These are phyloP conservation scores for Neophaeococcomyces aloes DNA, from an alignment of 2,329 filamentous ascomycete genomes.

Conservation along the genomic window DNA sequence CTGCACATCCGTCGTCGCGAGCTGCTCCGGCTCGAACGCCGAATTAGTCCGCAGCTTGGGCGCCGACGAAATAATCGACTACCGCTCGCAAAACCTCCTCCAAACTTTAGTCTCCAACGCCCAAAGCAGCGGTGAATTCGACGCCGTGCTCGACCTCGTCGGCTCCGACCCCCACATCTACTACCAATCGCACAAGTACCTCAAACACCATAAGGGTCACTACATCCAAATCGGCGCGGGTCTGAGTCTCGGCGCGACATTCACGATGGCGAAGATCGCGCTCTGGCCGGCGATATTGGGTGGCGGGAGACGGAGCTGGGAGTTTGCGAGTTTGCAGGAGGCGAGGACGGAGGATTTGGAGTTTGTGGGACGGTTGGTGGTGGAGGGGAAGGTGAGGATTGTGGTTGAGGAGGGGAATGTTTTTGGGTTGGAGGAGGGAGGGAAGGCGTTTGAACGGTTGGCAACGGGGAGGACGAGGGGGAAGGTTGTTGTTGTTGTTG, in stretches of 20 bases:
- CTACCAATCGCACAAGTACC: slow-evolving; percentile 40
- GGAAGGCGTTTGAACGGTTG: slow-evolving; percentile 13
- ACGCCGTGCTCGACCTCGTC: slow-evolving; percentile 48
- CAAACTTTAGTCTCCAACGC: no score
- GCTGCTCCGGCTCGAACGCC: slow-evolving; percentile 48
- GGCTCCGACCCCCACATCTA: slow-evolving; percentile 42
- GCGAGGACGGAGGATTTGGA: slow-evolving; percentile 36
- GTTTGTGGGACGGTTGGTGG: slow-evolving; percentile 44
- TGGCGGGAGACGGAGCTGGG: slow-evolving; percentile 34
- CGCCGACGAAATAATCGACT: slow-evolving; percentile 54
- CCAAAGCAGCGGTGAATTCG: slow-evolving; percentile 34
- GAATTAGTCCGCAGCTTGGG: slow-evolving; percentile 48
- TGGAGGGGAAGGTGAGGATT: slow-evolving; percentile 45
- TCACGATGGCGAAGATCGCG: slow-evolving; percentile 23
- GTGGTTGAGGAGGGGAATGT: slow-evolving; percentile 42
- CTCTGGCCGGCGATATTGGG: slow-evolving; percentile 38
- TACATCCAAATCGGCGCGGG: slow-evolving; percentile 42
- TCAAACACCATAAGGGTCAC: slow-evolving; percentile 35
- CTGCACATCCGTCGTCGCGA: slow-evolving; percentile 45
- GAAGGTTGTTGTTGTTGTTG: slow-evolving; percentile 18
- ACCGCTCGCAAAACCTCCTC: slow-evolving; percentile 41
- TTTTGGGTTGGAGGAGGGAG: slow-evolving; percentile 44
- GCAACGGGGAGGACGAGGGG: slow-evolving; percentile 37
- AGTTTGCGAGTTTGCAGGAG: slow-evolving; percentile 25
- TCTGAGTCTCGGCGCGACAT: slow-evolving; percentile 11